A percentile compares a stretch with the other conserved stretches of the same genome.
Conservation (phyloP, 306 rosid genomes). For the Dryas octopetala region DNA sequence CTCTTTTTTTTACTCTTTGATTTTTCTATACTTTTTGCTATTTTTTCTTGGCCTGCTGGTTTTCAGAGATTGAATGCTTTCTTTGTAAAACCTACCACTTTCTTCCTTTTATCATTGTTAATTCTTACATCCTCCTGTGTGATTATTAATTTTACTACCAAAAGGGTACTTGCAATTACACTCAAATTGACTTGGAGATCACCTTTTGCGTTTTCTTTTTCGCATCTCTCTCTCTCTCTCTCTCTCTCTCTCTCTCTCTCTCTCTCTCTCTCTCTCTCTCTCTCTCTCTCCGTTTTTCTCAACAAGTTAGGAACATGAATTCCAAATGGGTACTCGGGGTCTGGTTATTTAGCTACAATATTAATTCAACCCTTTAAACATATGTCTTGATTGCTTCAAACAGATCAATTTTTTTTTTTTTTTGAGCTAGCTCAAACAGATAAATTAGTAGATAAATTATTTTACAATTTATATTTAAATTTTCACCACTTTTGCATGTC, state of each 20-base stretch:
- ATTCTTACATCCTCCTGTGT: conserved; percentile 15
- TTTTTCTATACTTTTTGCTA: not conserved
- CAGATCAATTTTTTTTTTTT: not conserved
- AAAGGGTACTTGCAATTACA: conserved; percentile 45
- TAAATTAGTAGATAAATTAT: not conserved
- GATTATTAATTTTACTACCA: conserved; percentile 37
- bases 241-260: conserved; percentile 3
- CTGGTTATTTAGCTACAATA: not conserved
- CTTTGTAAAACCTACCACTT: conserved; percentile 29
- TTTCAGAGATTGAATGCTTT: conserved; percentile 27
- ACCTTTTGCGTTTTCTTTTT: conserved; percentile 19
- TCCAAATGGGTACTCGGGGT: not conserved
- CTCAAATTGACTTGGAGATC: conserved; percentile 40
- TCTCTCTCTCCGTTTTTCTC: not conserved
- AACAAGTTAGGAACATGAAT: too few relatives aligned
- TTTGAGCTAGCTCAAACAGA: not conserved
- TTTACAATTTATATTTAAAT: not conserved
- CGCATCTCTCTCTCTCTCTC: not conserved
- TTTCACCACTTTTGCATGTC: conserved; percentile 20
- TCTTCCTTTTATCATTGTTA: conserved; percentile 32
- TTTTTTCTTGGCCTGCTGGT: conserved; percentile 31
- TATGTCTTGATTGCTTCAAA: not conserved
- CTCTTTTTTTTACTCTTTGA: not conserved
- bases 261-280: not conserved
- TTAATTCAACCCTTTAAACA: not conserved